These are phyloP conservation scores for Fusarium floridanum DNA, from an alignment of 2,329 filamentous ascomycete genomes.

Conservation along the genomic window DNA sequence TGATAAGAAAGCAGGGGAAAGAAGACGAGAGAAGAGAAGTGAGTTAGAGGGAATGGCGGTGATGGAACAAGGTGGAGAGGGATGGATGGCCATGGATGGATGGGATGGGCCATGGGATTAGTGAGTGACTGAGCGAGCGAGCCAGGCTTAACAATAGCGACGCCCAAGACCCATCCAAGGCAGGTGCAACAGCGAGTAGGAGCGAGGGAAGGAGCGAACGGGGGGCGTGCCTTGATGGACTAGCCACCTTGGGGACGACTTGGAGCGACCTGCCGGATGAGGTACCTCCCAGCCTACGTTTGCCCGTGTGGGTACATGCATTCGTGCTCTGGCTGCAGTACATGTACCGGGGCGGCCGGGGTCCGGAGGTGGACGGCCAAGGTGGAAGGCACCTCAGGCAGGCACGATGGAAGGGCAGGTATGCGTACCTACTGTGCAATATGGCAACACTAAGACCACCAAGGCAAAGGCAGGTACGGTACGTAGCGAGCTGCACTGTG, in stretches of 20 bases:
- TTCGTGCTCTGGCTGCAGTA: constrained; percentile 34
- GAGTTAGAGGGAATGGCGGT: constrained; percentile 53
- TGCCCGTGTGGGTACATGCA: constrained; percentile 12
- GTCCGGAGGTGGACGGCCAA: neutral
- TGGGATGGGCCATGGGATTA: constrained; percentile 40
- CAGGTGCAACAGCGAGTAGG: constrained; percentile 28
- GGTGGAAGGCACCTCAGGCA: constrained; percentile 3
- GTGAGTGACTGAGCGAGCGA: constrained; percentile 41
- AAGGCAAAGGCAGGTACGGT: constrained; percentile 27
- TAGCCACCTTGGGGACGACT: constrained; percentile 3
- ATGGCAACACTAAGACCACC: constrained; percentile 24
- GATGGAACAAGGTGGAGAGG: constrained; percentile 51
- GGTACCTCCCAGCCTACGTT: neutral
- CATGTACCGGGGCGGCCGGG: constrained; percentile 29
- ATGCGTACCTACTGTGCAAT: constrained; percentile 9
- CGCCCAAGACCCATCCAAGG: constrained; percentile 33
- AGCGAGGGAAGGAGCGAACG: constrained; percentile 24
- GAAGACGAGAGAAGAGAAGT: constrained; percentile 51
- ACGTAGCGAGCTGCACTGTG: constrained; percentile 31
- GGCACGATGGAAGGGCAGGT: constrained; percentile 24
- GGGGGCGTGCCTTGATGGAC: constrained; percentile 28
- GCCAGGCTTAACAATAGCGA: constrained; percentile 31
- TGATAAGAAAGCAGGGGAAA: constrained; percentile 51
- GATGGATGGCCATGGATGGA: constrained; percentile 51
- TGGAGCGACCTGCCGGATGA: neutral